Percentiles rank a stretch among this genome's conserved stretches.
These are phyloP conservation scores for Xylariales sp. DNA, from an alignment of 2,329 filamentous ascomycete species.

Conservation along the genomic window DNA sequence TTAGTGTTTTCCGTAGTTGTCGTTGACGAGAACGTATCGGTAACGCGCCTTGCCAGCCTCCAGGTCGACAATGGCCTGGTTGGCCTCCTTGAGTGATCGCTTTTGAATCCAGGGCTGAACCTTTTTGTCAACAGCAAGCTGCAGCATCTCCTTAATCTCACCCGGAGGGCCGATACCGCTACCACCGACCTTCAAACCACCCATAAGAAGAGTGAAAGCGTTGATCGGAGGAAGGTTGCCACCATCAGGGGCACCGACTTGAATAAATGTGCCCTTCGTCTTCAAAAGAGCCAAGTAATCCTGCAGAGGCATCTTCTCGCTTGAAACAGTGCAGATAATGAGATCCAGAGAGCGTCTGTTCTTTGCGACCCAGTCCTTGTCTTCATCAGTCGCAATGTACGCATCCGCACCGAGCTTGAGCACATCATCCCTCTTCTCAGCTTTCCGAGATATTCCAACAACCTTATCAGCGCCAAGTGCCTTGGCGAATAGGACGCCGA, in stretches of 20 bases:
- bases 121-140: constrained; percentile 53
- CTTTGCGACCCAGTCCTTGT: constrained; percentile 11
- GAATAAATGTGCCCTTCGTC: constrained; percentile 11
- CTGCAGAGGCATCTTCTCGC: constrained; percentile 12
- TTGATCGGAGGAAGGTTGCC: constrained; percentile 38
- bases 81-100: constrained; percentile 53
- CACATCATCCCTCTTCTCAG: constrained; percentile 10
- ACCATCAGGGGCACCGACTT: constrained; percentile 52
- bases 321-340: constrained; percentile 12
- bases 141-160: constrained; percentile 58
- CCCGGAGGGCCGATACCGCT: constrained; percentile 43
- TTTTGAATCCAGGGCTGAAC: constrained; percentile 54
- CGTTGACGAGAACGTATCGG: constrained; percentile 43
- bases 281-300: constrained; percentile 11
- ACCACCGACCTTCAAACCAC: constrained; percentile 48
- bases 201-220: constrained; percentile 54
- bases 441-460: constrained; percentile 12
- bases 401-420: constrained; percentile 12
- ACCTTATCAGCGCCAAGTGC: constrained; percentile 11
- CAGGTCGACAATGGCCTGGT: constrained; percentile 53
- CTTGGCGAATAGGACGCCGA: constrained; percentile 12
- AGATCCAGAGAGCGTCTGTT: constrained; percentile 11
- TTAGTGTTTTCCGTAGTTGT: constrained; percentile 29
- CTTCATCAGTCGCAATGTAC: constrained; percentile 13
- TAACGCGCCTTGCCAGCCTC: constrained; percentile 50